phyloP scores from a whole-genome alignment of 1,284 basidiomycete species.

The Anthracocystis setariae region DNA sequence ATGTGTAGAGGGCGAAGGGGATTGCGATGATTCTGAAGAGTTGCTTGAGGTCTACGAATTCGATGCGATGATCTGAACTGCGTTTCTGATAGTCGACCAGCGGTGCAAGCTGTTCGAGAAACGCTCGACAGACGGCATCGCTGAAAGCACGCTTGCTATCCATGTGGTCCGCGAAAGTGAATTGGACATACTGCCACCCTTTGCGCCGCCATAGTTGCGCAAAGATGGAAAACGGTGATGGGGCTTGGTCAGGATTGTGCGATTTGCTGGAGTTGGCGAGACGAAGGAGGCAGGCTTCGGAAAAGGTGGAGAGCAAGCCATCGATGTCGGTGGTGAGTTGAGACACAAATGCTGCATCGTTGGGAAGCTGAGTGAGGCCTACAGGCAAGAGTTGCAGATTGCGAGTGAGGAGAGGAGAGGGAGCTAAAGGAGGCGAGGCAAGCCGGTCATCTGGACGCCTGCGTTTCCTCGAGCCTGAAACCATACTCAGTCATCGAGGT shows the following conservation, averaged over 20 bases:
- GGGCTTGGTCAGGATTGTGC: neutral
- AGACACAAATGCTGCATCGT: conserved; percentile 30
- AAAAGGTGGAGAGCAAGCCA: conserved; percentile 24
- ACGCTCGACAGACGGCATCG: conserved; percentile 29
- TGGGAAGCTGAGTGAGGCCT: conserved; percentile 34
- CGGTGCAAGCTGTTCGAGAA: conserved; percentile 21
- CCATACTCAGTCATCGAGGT: conserved; percentile 21
- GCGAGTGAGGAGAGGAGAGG: conserved; percentile 34
- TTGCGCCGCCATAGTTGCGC: conserved; percentile 18
- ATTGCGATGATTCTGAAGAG: conserved; percentile 23
- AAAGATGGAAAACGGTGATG: conserved; percentile 37
- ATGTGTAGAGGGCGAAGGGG: conserved; percentile 30
- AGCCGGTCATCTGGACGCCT: conserved; percentile 30
- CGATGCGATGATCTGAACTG: neutral
- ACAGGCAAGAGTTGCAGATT: conserved; percentile 39
- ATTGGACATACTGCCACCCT: conserved; percentile 44
- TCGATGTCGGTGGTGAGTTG: conserved; percentile 26
- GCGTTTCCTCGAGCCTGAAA: conserved; percentile 35
- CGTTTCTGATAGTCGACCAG: conserved; percentile 1
- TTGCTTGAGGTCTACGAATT: conserved; percentile 20
- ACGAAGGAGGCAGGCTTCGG: conserved; percentile 17
- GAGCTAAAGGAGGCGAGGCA: conserved; percentile 33
- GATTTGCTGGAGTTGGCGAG: neutral
- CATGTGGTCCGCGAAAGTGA: conserved; percentile 36
- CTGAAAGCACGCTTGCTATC: conserved; percentile 32